Evolutionary conservation across 805 yeast genomes (phyloP).

Genomic region (Grigorovia yakushimaensis): DNA sequence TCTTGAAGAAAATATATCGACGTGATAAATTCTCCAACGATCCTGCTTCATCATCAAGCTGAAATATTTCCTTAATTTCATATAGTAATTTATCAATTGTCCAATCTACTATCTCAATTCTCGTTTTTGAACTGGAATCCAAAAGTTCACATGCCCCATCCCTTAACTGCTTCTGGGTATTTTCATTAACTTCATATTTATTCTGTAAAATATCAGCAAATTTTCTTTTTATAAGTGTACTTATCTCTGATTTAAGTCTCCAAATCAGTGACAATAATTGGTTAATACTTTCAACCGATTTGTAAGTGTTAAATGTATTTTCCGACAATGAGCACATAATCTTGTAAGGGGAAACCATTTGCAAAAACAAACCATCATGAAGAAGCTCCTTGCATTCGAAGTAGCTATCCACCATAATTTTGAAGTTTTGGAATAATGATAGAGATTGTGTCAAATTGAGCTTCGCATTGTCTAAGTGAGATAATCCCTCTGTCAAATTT

Average conservation of each 20-base stretch:
- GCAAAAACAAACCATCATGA: constrained; percentile 11
- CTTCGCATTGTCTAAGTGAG: constrained; percentile 71
- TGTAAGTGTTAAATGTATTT: constrained; percentile 47
- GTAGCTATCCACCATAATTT: constrained; percentile 57
- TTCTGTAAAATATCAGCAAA: constrained; percentile 6
- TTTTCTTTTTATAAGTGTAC: constrained; percentile 13
- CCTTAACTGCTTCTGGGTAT: constrained; percentile 27
- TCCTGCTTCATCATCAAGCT: constrained; percentile 84
- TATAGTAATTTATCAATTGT: constrained; percentile 56
- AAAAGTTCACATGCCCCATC: constrained; percentile 63
- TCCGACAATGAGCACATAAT: constrained; percentile 27
- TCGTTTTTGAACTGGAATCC: constrained; percentile 46
- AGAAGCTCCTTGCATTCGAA: constrained; percentile 14
- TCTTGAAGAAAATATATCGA: constrained; percentile 72
- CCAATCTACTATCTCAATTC: constrained; percentile 59
- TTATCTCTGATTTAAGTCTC: constrained; percentile 19
- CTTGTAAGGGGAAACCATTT: constrained; percentile 22
- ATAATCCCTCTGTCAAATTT: constrained; percentile 66
- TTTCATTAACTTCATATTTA: constrained; percentile 1
- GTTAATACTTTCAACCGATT: constrained; percentile 61
- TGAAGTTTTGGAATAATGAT: constrained; percentile 78
- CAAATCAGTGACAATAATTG: constrained; percentile 21
- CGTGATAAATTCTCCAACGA: constrained; percentile 78
- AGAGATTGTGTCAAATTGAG: constrained; percentile 73
- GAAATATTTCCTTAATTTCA: constrained; percentile 70